Conservation (phyloP, 2,329 filamentous ascomycete species). For the Camillea tinctor region DNA sequence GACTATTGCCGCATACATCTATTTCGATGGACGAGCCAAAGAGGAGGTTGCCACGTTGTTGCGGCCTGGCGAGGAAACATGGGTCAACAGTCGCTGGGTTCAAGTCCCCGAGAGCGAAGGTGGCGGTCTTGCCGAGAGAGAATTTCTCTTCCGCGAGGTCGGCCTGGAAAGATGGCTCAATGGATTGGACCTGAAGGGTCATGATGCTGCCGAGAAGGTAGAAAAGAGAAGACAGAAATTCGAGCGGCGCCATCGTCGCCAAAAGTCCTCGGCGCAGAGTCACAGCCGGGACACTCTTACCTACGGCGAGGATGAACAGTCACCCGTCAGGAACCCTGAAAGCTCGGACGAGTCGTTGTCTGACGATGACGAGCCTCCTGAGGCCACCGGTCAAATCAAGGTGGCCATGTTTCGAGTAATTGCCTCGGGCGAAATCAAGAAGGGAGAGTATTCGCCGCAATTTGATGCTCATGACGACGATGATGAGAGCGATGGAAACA, state of each 20-base stretch:
- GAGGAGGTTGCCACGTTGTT: slow-evolving; percentile 96
- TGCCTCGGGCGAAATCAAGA: slow-evolving; percentile 94
- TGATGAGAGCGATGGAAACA: slow-evolving; percentile 59
- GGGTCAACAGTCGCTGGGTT: slow-evolving; percentile 98
- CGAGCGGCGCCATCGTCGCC: slow-evolving; percentile 64
- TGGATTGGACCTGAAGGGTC: slow-evolving; percentile 89
- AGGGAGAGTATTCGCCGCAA: slow-evolving; percentile 95
- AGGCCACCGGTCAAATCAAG: slow-evolving; percentile 96
- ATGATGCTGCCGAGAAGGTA: slow-evolving; percentile 84
- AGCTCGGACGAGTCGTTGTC: slow-evolving; percentile 74
- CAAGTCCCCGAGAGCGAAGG: slow-evolving; percentile 89
- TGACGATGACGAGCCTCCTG: slow-evolving; percentile 78
- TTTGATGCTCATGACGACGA: slow-evolving; percentile 97
- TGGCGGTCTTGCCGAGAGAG: slow-evolving; percentile 89
- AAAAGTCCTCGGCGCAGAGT: slow-evolving; percentile 47
- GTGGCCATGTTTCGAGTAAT: slow-evolving; percentile 94
- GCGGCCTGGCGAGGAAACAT: slow-evolving; percentile 91
- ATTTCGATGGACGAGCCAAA: slow-evolving; percentile 93
- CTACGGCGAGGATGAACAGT: slow-evolving; percentile 75
- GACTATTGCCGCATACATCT: slow-evolving; percentile 97
- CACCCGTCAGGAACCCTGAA: slow-evolving; percentile 69
- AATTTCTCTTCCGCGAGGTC: slow-evolving; percentile 96
- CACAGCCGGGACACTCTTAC: slow-evolving; percentile 61
- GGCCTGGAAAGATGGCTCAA: slow-evolving; percentile 96
- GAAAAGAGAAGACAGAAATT: slow-evolving; percentile 85